Conservation (phyloP, 2,329 filamentous ascomycete genomes). For the Phaeosphaeriaceae sp. region DNA sequence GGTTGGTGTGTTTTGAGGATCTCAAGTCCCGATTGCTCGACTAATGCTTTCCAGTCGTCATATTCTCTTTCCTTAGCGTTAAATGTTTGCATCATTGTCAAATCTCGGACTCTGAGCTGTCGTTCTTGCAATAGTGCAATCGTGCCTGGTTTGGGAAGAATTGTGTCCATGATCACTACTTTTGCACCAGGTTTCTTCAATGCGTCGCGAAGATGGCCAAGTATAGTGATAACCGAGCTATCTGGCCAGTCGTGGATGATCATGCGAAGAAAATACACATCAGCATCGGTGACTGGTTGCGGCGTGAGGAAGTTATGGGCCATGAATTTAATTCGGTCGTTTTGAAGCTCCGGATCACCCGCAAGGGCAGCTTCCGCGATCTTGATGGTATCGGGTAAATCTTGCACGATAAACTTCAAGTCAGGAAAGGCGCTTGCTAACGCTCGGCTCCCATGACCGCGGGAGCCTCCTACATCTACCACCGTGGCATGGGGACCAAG, state of each 20-base stretch:
- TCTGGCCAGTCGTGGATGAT: constrained; percentile 46
- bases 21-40: background rate
- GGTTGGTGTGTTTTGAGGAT: background rate
- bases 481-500: background rate
- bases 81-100: constrained; percentile 6
- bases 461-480: constrained; percentile 6
- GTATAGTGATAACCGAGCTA: constrained; percentile 36
- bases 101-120: background rate
- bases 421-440: constrained; percentile 3
- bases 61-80: constrained; percentile 4
- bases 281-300: constrained; percentile 17
- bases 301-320: constrained; percentile 13
- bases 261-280: constrained; percentile 36
- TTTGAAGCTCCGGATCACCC: background rate
- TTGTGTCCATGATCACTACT: constrained; percentile 3
- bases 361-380: background rate
- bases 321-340: constrained; percentile 4
- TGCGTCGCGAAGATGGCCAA: background rate
- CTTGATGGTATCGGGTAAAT: constrained; percentile 9
- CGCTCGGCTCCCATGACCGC: constrained; percentile 9
- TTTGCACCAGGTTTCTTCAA: constrained; percentile 1
- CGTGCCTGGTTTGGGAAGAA: constrained; percentile 1
- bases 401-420: constrained; percentile 5
- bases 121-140: constrained; percentile 1
- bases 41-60: background rate